phyloP scores from a whole-genome alignment of 163 green algal species.

The Prototheca cutis region DNA sequence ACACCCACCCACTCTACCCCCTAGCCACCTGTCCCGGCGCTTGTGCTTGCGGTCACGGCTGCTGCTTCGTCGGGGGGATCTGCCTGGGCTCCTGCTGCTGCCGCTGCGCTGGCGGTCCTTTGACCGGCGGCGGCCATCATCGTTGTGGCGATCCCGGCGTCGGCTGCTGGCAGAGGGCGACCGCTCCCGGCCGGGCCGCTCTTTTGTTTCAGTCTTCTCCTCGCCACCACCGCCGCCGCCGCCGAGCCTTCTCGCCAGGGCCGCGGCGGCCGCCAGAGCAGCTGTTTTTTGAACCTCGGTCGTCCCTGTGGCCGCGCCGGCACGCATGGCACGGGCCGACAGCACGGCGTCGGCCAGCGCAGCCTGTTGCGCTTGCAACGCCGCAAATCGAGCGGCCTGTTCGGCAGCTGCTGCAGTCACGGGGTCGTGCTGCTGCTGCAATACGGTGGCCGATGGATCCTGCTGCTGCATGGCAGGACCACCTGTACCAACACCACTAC shows the following conservation, averaged over 20 bases:
- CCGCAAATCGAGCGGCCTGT: slow-evolving; percentile 21
- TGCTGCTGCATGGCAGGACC: too few species aligned
- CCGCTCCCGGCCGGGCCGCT: too few species aligned
- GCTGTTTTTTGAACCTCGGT: slow-evolving; percentile 30
- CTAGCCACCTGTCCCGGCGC: neutral
- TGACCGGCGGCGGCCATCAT: too few species aligned
- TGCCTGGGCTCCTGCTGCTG: slow-evolving; percentile 2
- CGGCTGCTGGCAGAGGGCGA: too few species aligned
- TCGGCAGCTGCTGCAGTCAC: slow-evolving; percentile 15
- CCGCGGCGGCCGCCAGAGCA: slow-evolving; percentile 29
- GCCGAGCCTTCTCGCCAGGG: slow-evolving; percentile 29
- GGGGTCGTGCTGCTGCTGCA: too few species aligned
- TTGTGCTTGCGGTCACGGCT: slow-evolving; percentile 4
- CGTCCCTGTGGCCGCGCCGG: neutral
- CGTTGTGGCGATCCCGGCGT: too few species aligned
- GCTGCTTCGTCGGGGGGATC: neutral
- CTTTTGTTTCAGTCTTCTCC: too few species aligned
- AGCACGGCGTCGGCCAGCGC: slow-evolving; percentile 16
- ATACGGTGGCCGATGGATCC: too few species aligned
- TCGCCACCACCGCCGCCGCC: slow-evolving; percentile 6
- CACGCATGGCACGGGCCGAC: slow-evolving; percentile 6
- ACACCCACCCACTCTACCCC: neutral
- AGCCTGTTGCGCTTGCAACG: slow-evolving; percentile 27
- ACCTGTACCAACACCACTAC: neutral
- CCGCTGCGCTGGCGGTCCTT: neutral